Base-by-base conservation (phyloP, 176 grass and related monocot species). In the Luzula sylvatica region DNA sequence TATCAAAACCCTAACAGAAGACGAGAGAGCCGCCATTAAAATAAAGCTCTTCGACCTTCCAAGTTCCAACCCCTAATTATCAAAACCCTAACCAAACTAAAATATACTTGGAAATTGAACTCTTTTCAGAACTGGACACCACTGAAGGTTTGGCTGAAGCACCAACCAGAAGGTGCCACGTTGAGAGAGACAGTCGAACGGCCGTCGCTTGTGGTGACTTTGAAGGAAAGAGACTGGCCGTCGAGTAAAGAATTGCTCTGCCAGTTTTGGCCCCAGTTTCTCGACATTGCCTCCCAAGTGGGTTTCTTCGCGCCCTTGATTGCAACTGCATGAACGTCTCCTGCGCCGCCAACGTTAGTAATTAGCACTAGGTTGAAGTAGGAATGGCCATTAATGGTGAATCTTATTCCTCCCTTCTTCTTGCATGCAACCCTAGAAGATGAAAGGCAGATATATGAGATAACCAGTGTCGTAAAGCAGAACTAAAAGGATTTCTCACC, bases 241-340 rank as follows among this genome's bases (percentile, higher is more conserved):
- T 94, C 74, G 0, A 94, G 74, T 0, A 79, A 68, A 0, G 58
- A 14, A 56, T 55, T 79, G 57, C 58, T 94, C 82, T 94, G 87
- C 87, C 87, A 94, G 78, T 94, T 94, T 67, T 94, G 87, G 12
- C 87, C 87, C 87, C 87, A 94, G 67, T 94, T 94, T 20, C 74
- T 78, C 2, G 87, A 87, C 49, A 94, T 52, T 0, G 78, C 35
- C 30, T 87, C 70, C 87, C 87, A 94, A 5, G 21, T 56, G 0
- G 66, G 2, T 0, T 65, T 72, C 29, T 59, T 73, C 1, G 76
- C 69, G 0, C 45, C 53, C 57, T 79, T 87, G 5, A 94, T 79
- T 3, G 82, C 18, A 4, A 73, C 82, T 0, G 87, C 38, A 19
- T 87, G 82, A 30, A 94, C 87, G 39, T 94, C 87, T 5, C 87